phyloP scores from a whole-genome alignment of 805 yeast genomes.

The Lipomyces orientalis region DNA sequence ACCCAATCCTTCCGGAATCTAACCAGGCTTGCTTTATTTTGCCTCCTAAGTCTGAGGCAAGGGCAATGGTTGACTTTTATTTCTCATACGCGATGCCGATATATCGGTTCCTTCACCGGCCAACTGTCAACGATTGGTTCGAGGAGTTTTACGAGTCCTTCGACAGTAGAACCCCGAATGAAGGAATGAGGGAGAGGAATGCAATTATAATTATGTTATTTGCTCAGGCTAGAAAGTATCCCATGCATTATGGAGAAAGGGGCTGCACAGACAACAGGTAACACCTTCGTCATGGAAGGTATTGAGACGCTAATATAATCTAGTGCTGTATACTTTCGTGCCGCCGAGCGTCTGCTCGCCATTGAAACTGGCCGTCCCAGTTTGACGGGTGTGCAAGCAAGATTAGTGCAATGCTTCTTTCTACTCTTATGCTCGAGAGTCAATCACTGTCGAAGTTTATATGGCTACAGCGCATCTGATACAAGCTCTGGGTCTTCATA shows the following conservation, averaged over 20 bases:
- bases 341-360: slow-evolving; percentile 28
- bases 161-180: slow-evolving; percentile 12
- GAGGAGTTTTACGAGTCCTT: slow-evolving; percentile 29
- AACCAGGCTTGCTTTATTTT: slow-evolving; percentile 19
- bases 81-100: slow-evolving; percentile 35
- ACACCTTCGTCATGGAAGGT: too few relatives aligned
- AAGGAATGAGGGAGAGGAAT: slow-evolving; percentile 23
- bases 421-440: slow-evolving; percentile 31
- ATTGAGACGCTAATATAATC: too few relatives aligned
- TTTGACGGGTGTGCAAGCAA: slow-evolving; percentile 30
- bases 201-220: slow-evolving; percentile 26
- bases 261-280: slow-evolving; percentile 15
- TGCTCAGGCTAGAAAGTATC: slow-evolving; percentile 30
- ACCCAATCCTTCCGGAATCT: slow-evolving; percentile 22
- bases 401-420: slow-evolving; percentile 32
- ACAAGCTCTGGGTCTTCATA: slow-evolving; percentile 31
- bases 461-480: slow-evolving; percentile 33
- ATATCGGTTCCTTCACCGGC: slow-evolving; percentile 31
- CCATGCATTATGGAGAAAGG: background rate
- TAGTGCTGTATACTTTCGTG: slow-evolving; percentile 21
- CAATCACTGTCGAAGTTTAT: slow-evolving; percentile 31
- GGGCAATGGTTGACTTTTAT: slow-evolving; percentile 21
- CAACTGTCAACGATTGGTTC: slow-evolving; percentile 25
- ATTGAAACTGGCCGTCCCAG: slow-evolving; percentile 28
- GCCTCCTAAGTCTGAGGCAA: slow-evolving; percentile 26